Conservation (phyloP, 345 rosid species). For the Hibiscus syriacus region DNA sequence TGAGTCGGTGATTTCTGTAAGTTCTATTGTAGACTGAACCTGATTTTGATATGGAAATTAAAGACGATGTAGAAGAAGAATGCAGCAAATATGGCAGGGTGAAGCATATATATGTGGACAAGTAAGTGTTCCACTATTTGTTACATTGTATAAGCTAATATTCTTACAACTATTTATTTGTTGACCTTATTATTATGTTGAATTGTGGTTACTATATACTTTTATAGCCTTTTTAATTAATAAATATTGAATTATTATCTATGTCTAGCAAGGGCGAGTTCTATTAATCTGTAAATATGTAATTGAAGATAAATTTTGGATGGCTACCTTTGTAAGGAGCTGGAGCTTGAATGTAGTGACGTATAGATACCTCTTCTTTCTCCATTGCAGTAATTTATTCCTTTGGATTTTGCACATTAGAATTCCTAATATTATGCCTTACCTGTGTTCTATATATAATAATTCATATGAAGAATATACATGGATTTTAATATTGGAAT, state of each 20-base stretch:
- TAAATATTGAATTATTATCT: neutral
- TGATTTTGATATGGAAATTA: conserved; percentile 65
- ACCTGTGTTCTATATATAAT: no score
- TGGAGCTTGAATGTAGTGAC: neutral
- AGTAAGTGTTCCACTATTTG: no score
- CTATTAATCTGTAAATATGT: no score
- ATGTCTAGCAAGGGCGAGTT: neutral
- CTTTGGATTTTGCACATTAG: neutral
- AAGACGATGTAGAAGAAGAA: conserved; percentile 72
- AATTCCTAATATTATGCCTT: neutral
- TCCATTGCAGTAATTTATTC: no score
- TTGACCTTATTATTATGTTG: neutral
- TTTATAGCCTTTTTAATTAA: neutral
- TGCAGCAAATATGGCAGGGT: no score
- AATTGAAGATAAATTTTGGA: neutral
- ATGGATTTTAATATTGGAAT: no score
- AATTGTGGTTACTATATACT: neutral
- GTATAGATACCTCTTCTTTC: neutral
- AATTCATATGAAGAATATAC: no score
- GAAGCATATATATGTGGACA: conserved; percentile 61
- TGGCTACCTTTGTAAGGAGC: neutral
- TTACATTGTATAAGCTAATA: neutral
- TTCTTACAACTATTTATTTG: neutral
- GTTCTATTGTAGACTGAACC: no score
- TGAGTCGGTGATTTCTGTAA: no score